Base-by-base conservation (phyloP, 495 filamentous ascomycete genomes). In the Lichina pygmaea region DNA sequence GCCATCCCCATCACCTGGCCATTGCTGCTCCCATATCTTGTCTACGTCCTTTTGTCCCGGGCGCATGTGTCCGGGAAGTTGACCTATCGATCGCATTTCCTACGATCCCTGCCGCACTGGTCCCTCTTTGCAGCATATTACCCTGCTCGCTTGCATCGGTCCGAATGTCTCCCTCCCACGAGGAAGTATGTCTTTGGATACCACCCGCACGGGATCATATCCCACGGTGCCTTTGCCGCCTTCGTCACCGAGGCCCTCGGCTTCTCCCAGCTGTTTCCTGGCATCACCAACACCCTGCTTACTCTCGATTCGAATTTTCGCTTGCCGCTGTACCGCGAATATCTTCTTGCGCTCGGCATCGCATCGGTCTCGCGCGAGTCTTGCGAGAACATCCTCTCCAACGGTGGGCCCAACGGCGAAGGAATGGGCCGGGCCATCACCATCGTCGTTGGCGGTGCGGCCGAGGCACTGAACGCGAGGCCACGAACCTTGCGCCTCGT, bases 121-220 rank as follows among this genome's bases (percentile, higher is more conserved):
- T 77, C 71, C 16, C 68, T 91, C 44, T 95, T 93, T 57, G 84
- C 80, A 39, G 78, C 72, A 13, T 97, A 95, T 64, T 97, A 89
- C 60, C 89, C 89, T 1, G 79, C 83, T 10, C 67, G 70, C 33
- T 70, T 97, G 33, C 85, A 95, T 59, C 78, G 86, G 47, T 84
- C 81, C 36, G 66, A 77, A 51, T 61, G 79, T 43, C 73, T 97
- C 3, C 71, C 80, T 11, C 67, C 83, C 0, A 81, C 77, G 3
- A 70, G 83, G 47, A 95, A 95, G 61, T 97, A 95, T 62, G 86
- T 97, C 51, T 92, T 97, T 55, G 89, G 91, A 39, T 94, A 95
- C 57, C 89, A 94, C 55, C 86, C 86, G 0, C 86, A 95, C 57
- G 89, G 89, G 38, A 94, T 97, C 58, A 93, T 97, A 53, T 84